Conservation (phyloP, 2,329 filamentous ascomycete genomes). For the Cordyceps tenuipes region DNA sequence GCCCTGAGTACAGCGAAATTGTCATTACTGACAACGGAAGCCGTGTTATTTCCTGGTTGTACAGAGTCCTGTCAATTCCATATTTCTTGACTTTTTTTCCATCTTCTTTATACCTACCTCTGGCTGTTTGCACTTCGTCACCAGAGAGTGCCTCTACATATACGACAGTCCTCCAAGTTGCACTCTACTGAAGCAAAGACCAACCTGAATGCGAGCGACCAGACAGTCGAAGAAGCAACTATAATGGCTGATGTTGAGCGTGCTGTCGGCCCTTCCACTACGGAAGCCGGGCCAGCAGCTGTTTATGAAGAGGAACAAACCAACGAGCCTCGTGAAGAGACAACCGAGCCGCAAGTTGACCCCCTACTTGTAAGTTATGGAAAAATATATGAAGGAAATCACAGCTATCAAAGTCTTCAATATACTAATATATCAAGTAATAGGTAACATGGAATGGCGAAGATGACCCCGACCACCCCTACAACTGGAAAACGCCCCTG, state of each 20-base stretch:
- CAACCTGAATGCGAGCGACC: neutral
- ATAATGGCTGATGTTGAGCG: neutral
- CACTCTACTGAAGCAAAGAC: neutral
- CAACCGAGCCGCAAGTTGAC: neutral
- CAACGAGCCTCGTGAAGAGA: neutral
- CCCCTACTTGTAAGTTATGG: neutral
- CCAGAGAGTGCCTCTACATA: neutral
- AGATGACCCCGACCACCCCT: slow-evolving; percentile 31
- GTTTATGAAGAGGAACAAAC: too few relatives aligned
- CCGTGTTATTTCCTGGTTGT: neutral
- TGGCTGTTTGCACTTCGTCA: neutral
- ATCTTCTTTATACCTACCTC: neutral
- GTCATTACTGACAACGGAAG: neutral
- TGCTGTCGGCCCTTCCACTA: neutral
- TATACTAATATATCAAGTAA: neutral
- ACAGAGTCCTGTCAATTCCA: neutral
- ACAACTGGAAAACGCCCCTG: slow-evolving; percentile 7
- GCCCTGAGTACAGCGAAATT: neutral
- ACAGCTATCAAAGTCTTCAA: neutral
- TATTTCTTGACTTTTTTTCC: neutral
- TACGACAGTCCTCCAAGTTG: neutral
- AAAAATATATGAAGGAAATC: too few relatives aligned
- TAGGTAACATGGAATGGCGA: slow-evolving; percentile 38
- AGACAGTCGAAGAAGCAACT: neutral
- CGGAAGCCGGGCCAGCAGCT: neutral